Evolutionary conservation across 257 asterid species (phyloP).

Genomic region (Fraxinus americana): DNA sequence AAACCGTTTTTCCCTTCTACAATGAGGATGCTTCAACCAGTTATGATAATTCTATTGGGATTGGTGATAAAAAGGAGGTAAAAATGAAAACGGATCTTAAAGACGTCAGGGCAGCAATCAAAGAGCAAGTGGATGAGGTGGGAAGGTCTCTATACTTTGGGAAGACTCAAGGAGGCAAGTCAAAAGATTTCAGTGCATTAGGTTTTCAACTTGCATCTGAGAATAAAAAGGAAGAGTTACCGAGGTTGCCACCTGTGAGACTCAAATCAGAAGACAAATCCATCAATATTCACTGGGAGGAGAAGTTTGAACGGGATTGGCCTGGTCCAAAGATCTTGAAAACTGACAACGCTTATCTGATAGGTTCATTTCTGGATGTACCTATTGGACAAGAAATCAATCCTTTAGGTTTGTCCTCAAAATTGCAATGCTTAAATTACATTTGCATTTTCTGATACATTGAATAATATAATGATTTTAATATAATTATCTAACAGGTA

Average conservation of each 20-base stretch:
- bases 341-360: constrained; percentile 65
- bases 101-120: constrained; percentile 60
- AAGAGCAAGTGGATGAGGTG: constrained; percentile 87
- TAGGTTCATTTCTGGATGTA: constrained; percentile 93
- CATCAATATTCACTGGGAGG: constrained; percentile 83
- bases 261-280: constrained; percentile 88
- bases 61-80: constrained; percentile 57
- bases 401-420: constrained; percentile 56
- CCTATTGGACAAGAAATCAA: constrained; percentile 93
- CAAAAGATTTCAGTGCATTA: constrained; percentile 52
- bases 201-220: constrained; percentile 62
- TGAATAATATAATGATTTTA: neutral
- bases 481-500: neutral
- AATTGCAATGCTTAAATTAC: constrained; percentile 19
- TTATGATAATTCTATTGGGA: constrained; percentile 41
- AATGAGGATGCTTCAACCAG: constrained; percentile 67
- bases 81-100: constrained; percentile 55
- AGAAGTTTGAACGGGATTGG: constrained; percentile 69
- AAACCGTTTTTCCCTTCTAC: constrained; percentile 69
- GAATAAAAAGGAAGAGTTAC: constrained; percentile 82
- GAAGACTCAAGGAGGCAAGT: constrained; percentile 58
- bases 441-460: neutral
- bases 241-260: constrained; percentile 85
- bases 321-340: constrained; percentile 56
- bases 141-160: constrained; percentile 78